Base-by-base conservation (phyloP, 768 basidiomycete species). In the Lactarius psammicola region DNA sequence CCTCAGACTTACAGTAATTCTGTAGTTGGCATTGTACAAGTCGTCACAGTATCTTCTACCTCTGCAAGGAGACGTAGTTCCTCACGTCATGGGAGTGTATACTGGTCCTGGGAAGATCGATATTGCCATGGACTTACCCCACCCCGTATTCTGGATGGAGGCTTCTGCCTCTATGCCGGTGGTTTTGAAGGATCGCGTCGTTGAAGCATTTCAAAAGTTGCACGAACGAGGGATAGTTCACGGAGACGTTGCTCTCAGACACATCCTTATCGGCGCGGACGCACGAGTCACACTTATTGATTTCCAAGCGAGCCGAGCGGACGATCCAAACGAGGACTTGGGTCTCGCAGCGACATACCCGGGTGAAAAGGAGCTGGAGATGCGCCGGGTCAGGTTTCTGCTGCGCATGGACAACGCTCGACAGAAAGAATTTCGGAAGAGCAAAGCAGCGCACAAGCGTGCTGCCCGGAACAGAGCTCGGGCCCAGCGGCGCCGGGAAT, bases 71-170 rank as follows among this genome's bases (percentile, higher is more conserved):
- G 73, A 74, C 18, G 76, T 83, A 2, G 80, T 87, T 4, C 85
- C 87, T 0, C 71, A 75, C 44, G 72, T 88, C 63, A 84, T 88
- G 57, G 81, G 81, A 46, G 78, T 83, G 26, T 80, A 80, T 72
- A 66, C 78, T 26, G 73, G 75, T 66, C 70, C 78, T 31, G 76
- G 75, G 58, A 70, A 75, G 11, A 75, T 83, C 55, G 78, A 78
- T 69, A 71, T 82, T 7, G 77, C 80, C 15, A 82, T 85, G 79
- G 84, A 83, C 68, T 75, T 81, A 18, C 87, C 87, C 0, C 84
- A 87, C 68, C 76, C 74, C 18, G 78, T 79, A 8, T 85, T 87
- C 72, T 87, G 87, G 86, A 80, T 85, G 66, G 82, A 87, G 68
- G 84, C 87, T 17, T 83, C 80, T 5, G 73, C 80, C 3, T 79